Evolutionary conservation across 768 basidiomycete genomes (phyloP).

Genomic region (Termitomyces heimii): DNA sequence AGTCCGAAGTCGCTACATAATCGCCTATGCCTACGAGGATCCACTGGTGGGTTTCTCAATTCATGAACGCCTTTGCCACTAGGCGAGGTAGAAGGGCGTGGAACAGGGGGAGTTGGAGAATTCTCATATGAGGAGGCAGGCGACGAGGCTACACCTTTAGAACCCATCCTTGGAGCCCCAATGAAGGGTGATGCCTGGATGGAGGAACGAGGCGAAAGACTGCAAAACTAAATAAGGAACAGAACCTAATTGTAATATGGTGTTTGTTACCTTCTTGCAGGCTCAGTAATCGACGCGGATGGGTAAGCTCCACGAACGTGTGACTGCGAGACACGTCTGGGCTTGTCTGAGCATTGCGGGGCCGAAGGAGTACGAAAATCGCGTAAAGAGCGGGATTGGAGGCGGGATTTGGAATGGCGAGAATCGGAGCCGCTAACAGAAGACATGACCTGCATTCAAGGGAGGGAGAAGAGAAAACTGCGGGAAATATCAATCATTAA

Average conservation of each 20-base stretch:
- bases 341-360: conserved; percentile 6
- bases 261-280: conserved; percentile 6
- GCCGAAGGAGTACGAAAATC: conserved; percentile 11
- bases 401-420: conserved; percentile 6
- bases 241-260: not conserved
- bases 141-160: not conserved
- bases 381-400: conserved; percentile 11
- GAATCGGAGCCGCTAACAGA: conserved; percentile 6
- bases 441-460: conserved; percentile 13
- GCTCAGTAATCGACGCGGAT: not conserved
- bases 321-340: conserved; percentile 4
- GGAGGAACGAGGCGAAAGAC: not conserved
- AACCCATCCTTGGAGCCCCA: conserved; percentile 1
- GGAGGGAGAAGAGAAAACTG: conserved; percentile 4
- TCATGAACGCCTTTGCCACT: not conserved
- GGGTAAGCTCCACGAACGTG: not conserved
- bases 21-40: conserved; percentile 24
- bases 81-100: not conserved
- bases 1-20: conserved; percentile 26
- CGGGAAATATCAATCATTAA: not conserved
- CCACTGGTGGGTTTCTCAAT: conserved; percentile 16
- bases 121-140: conserved; percentile 1
- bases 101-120: not conserved
- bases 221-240: not conserved
- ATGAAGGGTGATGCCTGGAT: conserved; percentile 6